These are phyloP conservation scores for Nothopassalora personata DNA, from an alignment of 2,329 filamentous ascomycete genomes.

Conservation along the genomic window DNA sequence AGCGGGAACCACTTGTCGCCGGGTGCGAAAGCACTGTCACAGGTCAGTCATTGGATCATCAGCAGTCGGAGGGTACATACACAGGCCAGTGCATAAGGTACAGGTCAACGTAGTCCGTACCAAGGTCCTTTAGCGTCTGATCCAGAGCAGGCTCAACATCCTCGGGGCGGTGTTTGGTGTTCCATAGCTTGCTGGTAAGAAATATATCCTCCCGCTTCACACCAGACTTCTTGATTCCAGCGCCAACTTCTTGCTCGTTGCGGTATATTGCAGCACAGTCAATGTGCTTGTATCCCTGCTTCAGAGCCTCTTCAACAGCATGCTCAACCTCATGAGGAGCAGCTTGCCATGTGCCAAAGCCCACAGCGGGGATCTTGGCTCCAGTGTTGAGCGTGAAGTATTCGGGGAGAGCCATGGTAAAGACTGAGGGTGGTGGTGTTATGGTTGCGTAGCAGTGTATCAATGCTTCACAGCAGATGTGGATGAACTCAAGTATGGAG, in stretches of 20 bases:
- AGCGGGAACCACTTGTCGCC: slow-evolving; percentile 40
- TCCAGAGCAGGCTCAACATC: slow-evolving; percentile 20
- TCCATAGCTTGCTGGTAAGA: slow-evolving; percentile 58
- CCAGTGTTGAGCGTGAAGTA: slow-evolving; percentile 36
- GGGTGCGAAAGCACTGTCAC: slow-evolving; percentile 13
- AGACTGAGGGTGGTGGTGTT: neutral
- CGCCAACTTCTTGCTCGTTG: slow-evolving; percentile 27
- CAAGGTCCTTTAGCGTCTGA: slow-evolving; percentile 39
- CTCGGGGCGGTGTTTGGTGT: slow-evolving; percentile 54
- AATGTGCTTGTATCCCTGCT: slow-evolving; percentile 37
- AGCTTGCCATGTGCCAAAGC: slow-evolving; percentile 37
- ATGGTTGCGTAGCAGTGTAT: neutral
- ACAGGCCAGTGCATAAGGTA: slow-evolving; percentile 49
- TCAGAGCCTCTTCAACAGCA: slow-evolving; percentile 30
- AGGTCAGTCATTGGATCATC: neutral
- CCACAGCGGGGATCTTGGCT: slow-evolving; percentile 36
- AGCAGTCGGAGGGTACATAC: slow-evolving; percentile 24
- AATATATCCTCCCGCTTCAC: slow-evolving; percentile 29
- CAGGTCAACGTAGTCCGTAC: slow-evolving; percentile 45
- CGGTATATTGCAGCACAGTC: slow-evolving; percentile 36
- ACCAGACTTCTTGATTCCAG: slow-evolving; percentile 24
- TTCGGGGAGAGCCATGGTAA: slow-evolving; percentile 20
- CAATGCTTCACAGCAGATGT: neutral
- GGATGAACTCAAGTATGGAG: neutral
- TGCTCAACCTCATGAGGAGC: slow-evolving; percentile 31